phyloP scores from a whole-genome alignment of 495 filamentous ascomycete genomes.

The Aspergillus funiculosus region DNA sequence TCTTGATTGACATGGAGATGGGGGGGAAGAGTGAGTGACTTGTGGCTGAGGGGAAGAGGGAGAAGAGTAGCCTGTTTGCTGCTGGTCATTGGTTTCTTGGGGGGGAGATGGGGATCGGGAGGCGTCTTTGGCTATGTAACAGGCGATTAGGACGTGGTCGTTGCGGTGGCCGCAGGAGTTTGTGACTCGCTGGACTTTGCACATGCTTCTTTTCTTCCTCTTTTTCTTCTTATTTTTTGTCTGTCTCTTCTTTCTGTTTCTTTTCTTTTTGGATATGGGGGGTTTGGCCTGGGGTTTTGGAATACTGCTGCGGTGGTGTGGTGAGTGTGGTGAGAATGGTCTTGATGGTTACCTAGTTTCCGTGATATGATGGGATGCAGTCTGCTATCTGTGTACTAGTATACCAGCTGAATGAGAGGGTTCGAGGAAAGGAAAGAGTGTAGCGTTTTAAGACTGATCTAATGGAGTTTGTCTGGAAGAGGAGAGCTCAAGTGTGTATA shows the following conservation, averaged over 20 bases:
- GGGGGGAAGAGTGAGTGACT: too few relatives aligned
- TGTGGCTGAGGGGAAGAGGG: too few relatives aligned
- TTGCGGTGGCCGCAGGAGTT: conserved; percentile 23
- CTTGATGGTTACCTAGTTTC: too few relatives aligned
- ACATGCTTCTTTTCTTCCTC: conserved; percentile 16
- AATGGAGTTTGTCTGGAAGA: too few relatives aligned
- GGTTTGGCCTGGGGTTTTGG: neutral
- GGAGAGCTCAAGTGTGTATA: too few relatives aligned
- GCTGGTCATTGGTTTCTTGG: neutral
- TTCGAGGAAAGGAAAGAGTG: too few relatives aligned
- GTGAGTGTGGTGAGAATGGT: neutral
- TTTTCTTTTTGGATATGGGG: neutral
- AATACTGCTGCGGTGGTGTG: too few relatives aligned
- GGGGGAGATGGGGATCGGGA: neutral
- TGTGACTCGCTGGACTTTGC: conserved; percentile 18
- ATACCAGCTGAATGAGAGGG: too few relatives aligned
- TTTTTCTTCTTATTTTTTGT: neutral
- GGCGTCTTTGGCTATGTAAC: conserved; percentile 12
- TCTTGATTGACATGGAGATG: neutral
- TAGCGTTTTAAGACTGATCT: too few relatives aligned
- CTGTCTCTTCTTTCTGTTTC: neutral
- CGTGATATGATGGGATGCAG: too few relatives aligned
- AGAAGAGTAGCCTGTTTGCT: neutral
- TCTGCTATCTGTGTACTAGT: too few relatives aligned
- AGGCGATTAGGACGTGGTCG: conserved; percentile 20